Percentiles rank a stretch among this genome's conserved stretches.
Conservation (phyloP, 2,329 filamentous ascomycete genomes). For the Aureobasidium sp. region DNA sequence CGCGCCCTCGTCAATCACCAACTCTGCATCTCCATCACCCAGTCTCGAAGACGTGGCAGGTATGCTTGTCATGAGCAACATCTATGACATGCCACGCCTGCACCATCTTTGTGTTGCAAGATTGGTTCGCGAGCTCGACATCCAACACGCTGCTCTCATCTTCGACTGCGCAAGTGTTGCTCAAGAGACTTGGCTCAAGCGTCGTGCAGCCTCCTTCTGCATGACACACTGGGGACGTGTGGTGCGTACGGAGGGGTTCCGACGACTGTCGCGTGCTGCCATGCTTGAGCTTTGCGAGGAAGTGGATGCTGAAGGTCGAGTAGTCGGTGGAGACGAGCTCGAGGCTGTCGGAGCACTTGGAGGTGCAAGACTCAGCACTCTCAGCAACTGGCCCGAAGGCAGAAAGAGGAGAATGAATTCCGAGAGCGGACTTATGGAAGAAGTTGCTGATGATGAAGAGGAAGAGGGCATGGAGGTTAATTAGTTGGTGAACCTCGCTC, state of each 20-base stretch:
- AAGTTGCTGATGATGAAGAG: conserved; percentile 21
- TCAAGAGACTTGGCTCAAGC: conserved; percentile 87
- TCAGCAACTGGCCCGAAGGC: conserved; percentile 25
- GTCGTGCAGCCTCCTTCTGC: conserved; percentile 78
- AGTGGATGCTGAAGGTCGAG: conserved; percentile 83
- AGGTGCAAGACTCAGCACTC: conserved; percentile 37
- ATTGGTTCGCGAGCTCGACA: conserved; percentile 80
- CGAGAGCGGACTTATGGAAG: conserved; percentile 21
- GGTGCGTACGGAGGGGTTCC: conserved; percentile 80
- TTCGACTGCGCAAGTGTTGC: conserved; percentile 91
- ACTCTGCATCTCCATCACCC: conserved; percentile 31
- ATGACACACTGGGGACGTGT: conserved; percentile 92
- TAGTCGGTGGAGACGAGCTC: conserved; percentile 80
- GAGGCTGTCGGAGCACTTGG: conserved; percentile 49
- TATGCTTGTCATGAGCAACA: conserved; percentile 92
- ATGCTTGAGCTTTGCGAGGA: conserved; percentile 90
- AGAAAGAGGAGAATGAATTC: conserved; percentile 34
- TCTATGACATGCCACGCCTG: conserved; percentile 93
- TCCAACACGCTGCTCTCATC: conserved; percentile 88
- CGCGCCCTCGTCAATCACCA: conserved; percentile 25
- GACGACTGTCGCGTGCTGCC: conserved; percentile 65
- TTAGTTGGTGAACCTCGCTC: neutral
- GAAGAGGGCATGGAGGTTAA: conserved; percentile 25
- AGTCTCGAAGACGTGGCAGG: conserved; percentile 78
- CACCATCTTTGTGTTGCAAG: conserved; percentile 86